phyloP scores from a whole-genome alignment of 106 monocot genomes.

The Acorus gramineus region DNA sequence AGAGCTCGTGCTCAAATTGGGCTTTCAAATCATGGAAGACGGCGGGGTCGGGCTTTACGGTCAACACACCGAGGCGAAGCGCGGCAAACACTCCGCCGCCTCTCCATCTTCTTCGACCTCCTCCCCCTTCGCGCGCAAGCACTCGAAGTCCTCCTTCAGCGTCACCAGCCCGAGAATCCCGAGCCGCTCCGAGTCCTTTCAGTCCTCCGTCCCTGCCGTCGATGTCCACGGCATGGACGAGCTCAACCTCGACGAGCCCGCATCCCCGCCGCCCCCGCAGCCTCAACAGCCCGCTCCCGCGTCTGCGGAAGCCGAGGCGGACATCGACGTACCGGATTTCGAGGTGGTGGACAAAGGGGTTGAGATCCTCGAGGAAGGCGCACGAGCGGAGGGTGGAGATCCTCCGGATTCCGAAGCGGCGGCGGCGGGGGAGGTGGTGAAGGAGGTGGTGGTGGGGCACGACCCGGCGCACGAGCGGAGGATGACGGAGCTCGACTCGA shows the following conservation, averaged over 20 bases:
- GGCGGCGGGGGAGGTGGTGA: constrained; percentile 43
- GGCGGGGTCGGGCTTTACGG: constrained; percentile 57
- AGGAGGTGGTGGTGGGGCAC: constrained; percentile 56
- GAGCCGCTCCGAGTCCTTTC: constrained; percentile 13
- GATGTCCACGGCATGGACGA: constrained; percentile 71
- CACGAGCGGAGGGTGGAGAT: constrained; percentile 40
- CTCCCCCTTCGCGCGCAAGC: constrained; percentile 36
- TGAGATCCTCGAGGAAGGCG: constrained; percentile 25
- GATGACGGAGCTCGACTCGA: constrained; percentile 59
- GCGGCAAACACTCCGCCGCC: neutral
- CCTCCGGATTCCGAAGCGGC: constrained; percentile 20
- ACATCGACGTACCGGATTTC: constrained; percentile 60
- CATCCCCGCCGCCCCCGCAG: constrained; percentile 2
- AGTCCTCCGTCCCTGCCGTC: neutral
- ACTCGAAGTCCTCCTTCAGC: constrained; percentile 78
- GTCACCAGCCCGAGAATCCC: constrained; percentile 56
- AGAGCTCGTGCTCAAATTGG: constrained; percentile 57
- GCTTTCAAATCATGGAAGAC: constrained; percentile 96
- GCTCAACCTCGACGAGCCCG: constrained; percentile 63
- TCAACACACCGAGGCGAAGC: constrained; percentile 4
- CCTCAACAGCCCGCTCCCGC: neutral
- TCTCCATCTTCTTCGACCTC: constrained; percentile 21
- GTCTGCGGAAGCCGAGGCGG: constrained; percentile 21
- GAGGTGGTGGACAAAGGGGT: constrained; percentile 80
- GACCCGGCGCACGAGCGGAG: constrained; percentile 37